These are phyloP conservation scores for Ceratocystiopsis sp. DNA, from an alignment of 2,329 filamentous ascomycete species.

Conservation along the genomic window DNA sequence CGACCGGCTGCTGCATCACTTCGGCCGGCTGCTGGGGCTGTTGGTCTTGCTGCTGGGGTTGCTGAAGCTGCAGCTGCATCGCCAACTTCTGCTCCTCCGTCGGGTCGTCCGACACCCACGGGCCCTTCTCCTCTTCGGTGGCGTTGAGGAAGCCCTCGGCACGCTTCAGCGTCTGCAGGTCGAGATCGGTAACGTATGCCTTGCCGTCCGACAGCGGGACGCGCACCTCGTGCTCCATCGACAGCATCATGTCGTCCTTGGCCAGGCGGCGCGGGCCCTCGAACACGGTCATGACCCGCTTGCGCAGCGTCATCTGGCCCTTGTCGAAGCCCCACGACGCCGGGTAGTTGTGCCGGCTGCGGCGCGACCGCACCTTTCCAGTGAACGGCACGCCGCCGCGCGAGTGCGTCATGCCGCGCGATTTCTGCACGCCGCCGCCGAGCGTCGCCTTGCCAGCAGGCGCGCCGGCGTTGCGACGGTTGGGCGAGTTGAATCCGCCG, in stretches of 20 bases:
- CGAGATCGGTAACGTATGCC: conserved; percentile 80
- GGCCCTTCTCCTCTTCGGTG: conserved; percentile 73
- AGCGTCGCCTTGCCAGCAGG: not conserved
- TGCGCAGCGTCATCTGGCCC: conserved; percentile 96
- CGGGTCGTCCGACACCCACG: conserved; percentile 62
- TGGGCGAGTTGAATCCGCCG: conserved; percentile 12
- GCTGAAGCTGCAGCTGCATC: conserved; percentile 20
- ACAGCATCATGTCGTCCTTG: conserved; percentile 99
- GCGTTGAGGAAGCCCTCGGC: conserved; percentile 71
- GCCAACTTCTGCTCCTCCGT: conserved; percentile 41
- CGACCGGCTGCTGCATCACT: no score
- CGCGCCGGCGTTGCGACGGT: conserved; percentile 31
- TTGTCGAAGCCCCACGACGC: conserved; percentile 84
- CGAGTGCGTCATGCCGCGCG: conserved; percentile 59
- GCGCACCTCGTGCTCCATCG: conserved; percentile 85
- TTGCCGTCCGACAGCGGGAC: conserved; percentile 60
- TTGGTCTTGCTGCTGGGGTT: no score
- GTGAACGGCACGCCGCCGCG: conserved; percentile 50
- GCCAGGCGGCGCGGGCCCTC: conserved; percentile 74
- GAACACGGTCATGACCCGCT: conserved; percentile 85
- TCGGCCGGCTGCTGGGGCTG: no score
- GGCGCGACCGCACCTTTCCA: conserved; percentile 50
- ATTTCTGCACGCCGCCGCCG: conserved; percentile 38
- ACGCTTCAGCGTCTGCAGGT: conserved; percentile 74
- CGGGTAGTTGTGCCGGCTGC: conserved; percentile 87